Percentiles rank a stretch among this genome's conserved stretches.
Conservation (phyloP, 2,329 filamentous ascomycete species). For the Aspergillus thermomutatus region DNA sequence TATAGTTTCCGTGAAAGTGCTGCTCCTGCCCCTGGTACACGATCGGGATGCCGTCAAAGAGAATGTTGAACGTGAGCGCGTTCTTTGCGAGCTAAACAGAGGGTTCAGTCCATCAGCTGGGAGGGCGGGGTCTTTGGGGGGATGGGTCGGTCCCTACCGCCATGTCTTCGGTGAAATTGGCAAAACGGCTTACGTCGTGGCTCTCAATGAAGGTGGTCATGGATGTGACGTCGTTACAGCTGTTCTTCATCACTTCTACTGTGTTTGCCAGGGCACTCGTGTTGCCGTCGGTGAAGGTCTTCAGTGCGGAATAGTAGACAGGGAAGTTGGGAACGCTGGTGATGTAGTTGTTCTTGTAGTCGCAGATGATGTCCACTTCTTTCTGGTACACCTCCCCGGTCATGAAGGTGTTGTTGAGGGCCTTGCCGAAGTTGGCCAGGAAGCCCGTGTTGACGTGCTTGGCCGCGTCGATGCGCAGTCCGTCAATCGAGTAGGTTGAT, state of each 20-base stretch:
- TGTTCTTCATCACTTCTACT: constrained; percentile 21
- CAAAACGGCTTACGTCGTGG: constrained; percentile 57
- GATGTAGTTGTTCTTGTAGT: constrained; percentile 39
- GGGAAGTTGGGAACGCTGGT: constrained; percentile 49
- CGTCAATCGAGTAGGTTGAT: constrained; percentile 47
- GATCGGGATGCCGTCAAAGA: constrained; percentile 59
- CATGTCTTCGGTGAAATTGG: constrained; percentile 51
- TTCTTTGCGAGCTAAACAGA: constrained; percentile 53
- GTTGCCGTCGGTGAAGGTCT: constrained; percentile 32
- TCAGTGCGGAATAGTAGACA: constrained; percentile 34
- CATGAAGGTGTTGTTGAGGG: constrained; percentile 43
- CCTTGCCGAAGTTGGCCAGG: constrained; percentile 36
- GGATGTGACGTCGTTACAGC: constrained; percentile 41
- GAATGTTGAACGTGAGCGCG: constrained; percentile 57
- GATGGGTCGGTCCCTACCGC: not conserved
- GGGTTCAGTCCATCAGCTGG: not conserved
- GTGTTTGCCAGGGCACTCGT: constrained; percentile 24
- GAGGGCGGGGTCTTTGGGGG: not conserved
- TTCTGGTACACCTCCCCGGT: constrained; percentile 46
- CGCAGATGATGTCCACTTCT: constrained; percentile 37
- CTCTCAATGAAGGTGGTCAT: constrained; percentile 58
- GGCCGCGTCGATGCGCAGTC: constrained; percentile 49
- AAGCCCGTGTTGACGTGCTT: constrained; percentile 46
- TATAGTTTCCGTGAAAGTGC: constrained; percentile 49
- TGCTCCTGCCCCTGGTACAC: constrained; percentile 67